Evolutionary conservation across 257 asterid genomes (phyloP).

Genomic region (Gardenia jasminoides): DNA sequence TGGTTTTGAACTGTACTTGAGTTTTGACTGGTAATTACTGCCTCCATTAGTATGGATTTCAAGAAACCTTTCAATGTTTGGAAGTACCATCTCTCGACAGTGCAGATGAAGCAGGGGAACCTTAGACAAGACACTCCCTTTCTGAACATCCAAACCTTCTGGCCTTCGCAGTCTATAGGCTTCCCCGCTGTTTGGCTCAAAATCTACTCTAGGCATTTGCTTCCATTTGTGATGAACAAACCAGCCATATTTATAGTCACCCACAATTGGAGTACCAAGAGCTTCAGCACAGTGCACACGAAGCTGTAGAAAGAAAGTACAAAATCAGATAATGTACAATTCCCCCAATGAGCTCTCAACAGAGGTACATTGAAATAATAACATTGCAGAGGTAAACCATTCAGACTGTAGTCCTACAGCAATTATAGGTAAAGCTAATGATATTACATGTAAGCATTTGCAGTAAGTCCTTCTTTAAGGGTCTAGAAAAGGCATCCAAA

Average conservation of each 20-base stretch:
- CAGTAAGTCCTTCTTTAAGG: neutral
- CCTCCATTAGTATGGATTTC: slow-evolving; percentile 35
- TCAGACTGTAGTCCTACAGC: neutral
- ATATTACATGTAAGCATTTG: neutral
- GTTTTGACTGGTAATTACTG: neutral
- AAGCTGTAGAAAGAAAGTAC: slow-evolving; percentile 41
- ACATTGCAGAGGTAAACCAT: neutral
- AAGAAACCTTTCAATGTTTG: slow-evolving; percentile 70
- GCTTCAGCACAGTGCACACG: slow-evolving; percentile 97
- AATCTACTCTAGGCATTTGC: slow-evolving; percentile 85
- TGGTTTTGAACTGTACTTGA: slow-evolving; percentile 38
- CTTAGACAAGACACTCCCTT: slow-evolving; percentile 86
- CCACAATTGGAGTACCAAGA: slow-evolving; percentile 93
- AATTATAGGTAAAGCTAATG: neutral
- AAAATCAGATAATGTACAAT: neutral
- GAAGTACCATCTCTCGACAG: slow-evolving; percentile 83
- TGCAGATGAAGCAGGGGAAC: slow-evolving; percentile 89
- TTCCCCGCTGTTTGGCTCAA: slow-evolving; percentile 67
- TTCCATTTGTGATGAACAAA: slow-evolving; percentile 81
- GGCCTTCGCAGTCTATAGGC: slow-evolving; percentile 75
- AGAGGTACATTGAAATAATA: neutral
- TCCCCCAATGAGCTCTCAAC: neutral
- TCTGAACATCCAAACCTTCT: slow-evolving; percentile 84
- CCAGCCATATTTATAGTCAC: slow-evolving; percentile 94
- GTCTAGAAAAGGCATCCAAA: neutral